Evolutionary conservation across 139 green algal species (phyloP).

Genomic region (Tetraselmis chui): DNA sequence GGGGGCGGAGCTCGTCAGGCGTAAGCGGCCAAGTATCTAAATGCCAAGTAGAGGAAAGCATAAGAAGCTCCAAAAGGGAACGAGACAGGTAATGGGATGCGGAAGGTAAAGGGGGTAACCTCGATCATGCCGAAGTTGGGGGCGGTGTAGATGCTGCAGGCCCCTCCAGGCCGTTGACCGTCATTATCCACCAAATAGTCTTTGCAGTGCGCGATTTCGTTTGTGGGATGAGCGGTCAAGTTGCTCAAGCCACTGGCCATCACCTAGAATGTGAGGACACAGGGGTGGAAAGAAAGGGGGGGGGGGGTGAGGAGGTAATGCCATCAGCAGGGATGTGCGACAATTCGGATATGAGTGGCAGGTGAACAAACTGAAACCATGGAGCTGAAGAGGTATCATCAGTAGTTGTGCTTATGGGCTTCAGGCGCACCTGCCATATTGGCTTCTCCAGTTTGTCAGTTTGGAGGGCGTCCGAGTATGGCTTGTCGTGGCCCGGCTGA

Average conservation of each 20-base stretch:
- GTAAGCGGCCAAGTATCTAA: too few relatives aligned
- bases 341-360: neutral
- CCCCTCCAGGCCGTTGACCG: slow-evolving; percentile 38
- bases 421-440: slow-evolving; percentile 31
- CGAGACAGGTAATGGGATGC: too few relatives aligned
- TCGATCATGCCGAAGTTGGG: slow-evolving; percentile 47
- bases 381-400: neutral
- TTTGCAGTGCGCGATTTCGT: slow-evolving; percentile 9
- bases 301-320: too few relatives aligned
- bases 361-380: neutral
- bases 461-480: slow-evolving; percentile 20
- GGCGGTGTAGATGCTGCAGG: slow-evolving; percentile 24
- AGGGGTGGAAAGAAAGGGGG: too few relatives aligned
- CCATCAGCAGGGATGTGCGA: neutral
- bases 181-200: slow-evolving; percentile 18
- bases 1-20: too few relatives aligned
- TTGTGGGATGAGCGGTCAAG: slow-evolving; percentile 23
- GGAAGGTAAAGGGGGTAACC: too few relatives aligned
- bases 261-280: too few relatives aligned
- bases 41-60: too few relatives aligned
- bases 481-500: neutral
- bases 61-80: too few relatives aligned
- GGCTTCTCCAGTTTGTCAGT: slow-evolving; percentile 23
- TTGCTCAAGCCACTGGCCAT: slow-evolving; percentile 44
- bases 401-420: too few relatives aligned